Percentiles rank a stretch among this genome's conserved stretches.
Conservation (phyloP, 306 rosid species). For the Ceratonia siliqua region DNA sequence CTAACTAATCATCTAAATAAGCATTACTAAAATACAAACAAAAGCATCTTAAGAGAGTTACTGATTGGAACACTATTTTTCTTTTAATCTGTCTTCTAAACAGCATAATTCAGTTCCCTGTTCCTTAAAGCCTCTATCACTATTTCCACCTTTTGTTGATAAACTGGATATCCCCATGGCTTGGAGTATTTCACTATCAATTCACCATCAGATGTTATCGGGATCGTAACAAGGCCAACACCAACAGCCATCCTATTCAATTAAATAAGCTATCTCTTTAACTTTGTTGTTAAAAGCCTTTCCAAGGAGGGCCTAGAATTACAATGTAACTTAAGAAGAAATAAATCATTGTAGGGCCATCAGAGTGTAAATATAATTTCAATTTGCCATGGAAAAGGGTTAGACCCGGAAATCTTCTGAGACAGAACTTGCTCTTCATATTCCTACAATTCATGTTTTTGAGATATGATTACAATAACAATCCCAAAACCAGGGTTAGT, state of each 20-base stretch:
- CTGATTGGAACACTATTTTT: background rate
- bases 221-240: slow-evolving; percentile 2
- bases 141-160: background rate
- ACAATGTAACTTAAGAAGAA: background rate
- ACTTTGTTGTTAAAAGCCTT: background rate
- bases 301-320: slow-evolving; percentile 10
- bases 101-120: slow-evolving; percentile 1
- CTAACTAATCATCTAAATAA: background rate
- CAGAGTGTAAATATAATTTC: background rate
- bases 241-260: background rate
- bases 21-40: background rate
- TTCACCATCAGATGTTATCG: background rate
- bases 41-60: background rate
- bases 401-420: background rate
- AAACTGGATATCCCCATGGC: background rate
- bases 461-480: background rate
- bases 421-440: background rate
- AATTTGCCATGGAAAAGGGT: background rate
- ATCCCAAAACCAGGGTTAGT: background rate
- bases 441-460: background rate
- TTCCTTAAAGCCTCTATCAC: background rate
- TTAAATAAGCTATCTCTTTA: slow-evolving; percentile 3
- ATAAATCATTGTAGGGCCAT: background rate
- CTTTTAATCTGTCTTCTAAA: background rate
- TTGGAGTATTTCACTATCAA: background rate